phyloP scores from a whole-genome alignment of 148 eudicot genomes.

The Chenopodium album region DNA sequence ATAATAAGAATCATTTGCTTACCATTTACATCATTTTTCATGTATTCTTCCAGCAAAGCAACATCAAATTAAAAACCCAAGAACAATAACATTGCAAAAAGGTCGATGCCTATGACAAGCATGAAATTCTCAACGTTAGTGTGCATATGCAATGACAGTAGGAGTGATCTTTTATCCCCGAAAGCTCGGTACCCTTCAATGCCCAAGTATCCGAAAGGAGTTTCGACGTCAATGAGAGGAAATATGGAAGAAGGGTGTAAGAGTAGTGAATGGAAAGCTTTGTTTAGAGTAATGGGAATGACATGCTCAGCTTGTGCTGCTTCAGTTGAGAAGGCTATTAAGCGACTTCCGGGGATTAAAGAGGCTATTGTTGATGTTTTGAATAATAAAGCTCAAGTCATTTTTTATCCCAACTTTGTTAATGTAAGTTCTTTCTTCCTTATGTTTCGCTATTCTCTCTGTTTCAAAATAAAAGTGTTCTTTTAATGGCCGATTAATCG shows the following conservation, averaged over 20 bases:
- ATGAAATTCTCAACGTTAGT: slow-evolving; percentile 43
- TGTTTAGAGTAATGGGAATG: slow-evolving; percentile 73
- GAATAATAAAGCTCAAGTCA: slow-evolving; percentile 65
- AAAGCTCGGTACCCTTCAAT: slow-evolving; percentile 74
- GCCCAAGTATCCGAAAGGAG: slow-evolving; percentile 67
- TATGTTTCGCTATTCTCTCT: background rate
- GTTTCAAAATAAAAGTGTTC: too few relatives aligned
- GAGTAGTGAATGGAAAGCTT: slow-evolving; percentile 29
- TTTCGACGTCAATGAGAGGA: slow-evolving; percentile 3
- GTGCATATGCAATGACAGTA: slow-evolving; percentile 37
- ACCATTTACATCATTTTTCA: background rate
- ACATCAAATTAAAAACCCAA: background rate
- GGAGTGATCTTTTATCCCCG: slow-evolving; percentile 39
- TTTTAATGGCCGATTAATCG: too few relatives aligned
- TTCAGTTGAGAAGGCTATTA: slow-evolving; percentile 79
- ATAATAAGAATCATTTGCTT: background rate
- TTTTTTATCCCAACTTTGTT: slow-evolving; percentile 56
- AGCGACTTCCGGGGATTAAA: slow-evolving; percentile 69
- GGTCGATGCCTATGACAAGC: slow-evolving; percentile 22
- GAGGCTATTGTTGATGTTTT: slow-evolving; percentile 74
- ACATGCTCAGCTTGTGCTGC: slow-evolving; percentile 84
- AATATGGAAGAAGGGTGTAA: slow-evolving; percentile 18
- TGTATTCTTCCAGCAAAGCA: background rate
- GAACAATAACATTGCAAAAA: background rate
- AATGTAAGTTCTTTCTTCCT: slow-evolving; percentile 41